Percentiles rank a stretch among this genome's conserved stretches.
Conservation (phyloP, 306 rosid species). For the Quercus rubra region DNA sequence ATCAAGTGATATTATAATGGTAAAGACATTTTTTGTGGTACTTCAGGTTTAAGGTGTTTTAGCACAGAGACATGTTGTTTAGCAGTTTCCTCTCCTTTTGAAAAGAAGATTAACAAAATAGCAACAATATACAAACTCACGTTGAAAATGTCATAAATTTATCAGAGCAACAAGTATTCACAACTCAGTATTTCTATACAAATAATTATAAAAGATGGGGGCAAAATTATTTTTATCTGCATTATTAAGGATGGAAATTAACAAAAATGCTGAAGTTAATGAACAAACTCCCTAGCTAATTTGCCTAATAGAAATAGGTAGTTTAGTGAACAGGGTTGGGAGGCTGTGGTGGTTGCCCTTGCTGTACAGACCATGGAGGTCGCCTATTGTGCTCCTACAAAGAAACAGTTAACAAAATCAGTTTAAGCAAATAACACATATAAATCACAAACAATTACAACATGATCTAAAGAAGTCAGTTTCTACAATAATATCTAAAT, state of each 20-base stretch:
- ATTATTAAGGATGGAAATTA: neutral
- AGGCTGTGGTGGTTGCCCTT: constrained; percentile 45
- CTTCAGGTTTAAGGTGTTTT: no score
- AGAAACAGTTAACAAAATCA: constrained; percentile 5
- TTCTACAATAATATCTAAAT: neutral
- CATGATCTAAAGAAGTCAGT: neutral
- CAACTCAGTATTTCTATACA: no score
- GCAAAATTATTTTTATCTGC: no score
- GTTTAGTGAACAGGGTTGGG: constrained; percentile 34
- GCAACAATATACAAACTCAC: no score
- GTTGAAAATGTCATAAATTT: no score
- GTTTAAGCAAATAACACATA: neutral
- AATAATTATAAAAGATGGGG: no score
- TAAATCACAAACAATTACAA: neutral
- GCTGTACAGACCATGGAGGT: constrained; percentile 86
- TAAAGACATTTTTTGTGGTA: no score
- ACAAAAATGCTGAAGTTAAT: neutral
- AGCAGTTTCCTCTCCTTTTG: no score
- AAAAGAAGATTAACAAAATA: no score
- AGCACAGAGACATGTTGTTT: no score
- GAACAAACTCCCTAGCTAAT: neutral
- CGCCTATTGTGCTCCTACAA: constrained; percentile 71
- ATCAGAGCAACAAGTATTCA: no score
- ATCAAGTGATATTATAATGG: no score
- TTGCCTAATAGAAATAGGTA: neutral